Evolutionary conservation across 768 basidiomycete species (phyloP), one percentile per base, ranked within the genome.

Genomic region (Saitozyma sp.): DNA sequence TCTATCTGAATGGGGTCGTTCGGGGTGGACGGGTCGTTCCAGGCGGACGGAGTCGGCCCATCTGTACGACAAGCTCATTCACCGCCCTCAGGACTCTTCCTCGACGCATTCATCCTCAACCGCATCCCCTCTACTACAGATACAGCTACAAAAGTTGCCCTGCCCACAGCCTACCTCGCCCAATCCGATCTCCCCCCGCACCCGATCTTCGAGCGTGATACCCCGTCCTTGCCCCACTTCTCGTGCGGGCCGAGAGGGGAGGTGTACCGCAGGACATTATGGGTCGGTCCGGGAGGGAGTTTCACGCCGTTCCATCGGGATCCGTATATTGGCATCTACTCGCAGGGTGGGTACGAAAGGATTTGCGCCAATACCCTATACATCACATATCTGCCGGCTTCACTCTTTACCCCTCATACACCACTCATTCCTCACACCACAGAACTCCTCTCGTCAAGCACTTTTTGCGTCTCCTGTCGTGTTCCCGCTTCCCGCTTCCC

Each of bases 241-340:
- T 14, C 39, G 13, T 19, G 43, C 14, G 77, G 77, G 6, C 66
- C 63, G 8, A 52, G 63, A 46, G 49, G 63, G 37, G 63, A 69
- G 37, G 59, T 73, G n/a, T 78, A 70, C 57, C 42, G 77, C 19
- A 58, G 77, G 19, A 74, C 74, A 29, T 42, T 75, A 9, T 78
- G 77, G 77, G 66, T 78, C n/a, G 77, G 77, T 13, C 74, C 74
- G 16, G 53, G 51, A 38, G 55, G 61, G 14, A 75, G 69, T 17
- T 76, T 71, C 57, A 73, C 77, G 13, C 75, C 75, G 2, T 75
- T 79, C 51, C 78, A 79, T 54, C 60, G 65, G 40, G 78, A 77
- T 63, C 78, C 74, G 6, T 77, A 77, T 58, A 61, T 69, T 9
- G 73, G 75, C 8, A 61, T 76, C 10, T 77, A 73, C 49, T 67